Evolutionary conservation across 2,329 filamentous ascomycete genomes (phyloP), one percentile per base, ranked within the genome.

Genomic region (Beauveria brongniartii): DNA sequence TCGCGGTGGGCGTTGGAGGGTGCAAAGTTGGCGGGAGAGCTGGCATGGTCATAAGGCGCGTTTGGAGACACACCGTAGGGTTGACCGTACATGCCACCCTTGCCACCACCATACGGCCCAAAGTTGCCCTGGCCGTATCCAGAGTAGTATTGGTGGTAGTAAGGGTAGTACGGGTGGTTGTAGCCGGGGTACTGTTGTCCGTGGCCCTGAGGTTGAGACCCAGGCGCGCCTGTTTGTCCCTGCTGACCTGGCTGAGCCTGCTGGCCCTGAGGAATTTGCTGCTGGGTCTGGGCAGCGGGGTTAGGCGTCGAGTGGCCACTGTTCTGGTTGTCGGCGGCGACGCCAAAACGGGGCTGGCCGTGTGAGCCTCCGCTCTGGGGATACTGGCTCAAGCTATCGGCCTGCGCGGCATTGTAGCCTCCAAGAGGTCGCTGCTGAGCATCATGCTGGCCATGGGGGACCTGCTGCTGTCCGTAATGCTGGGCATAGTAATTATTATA

Each of bases 301-400:
- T 95, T 94, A 41, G 93, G 92, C 2, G 92, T 97, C 69, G 89
- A 93, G 73, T 94, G 89, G 50, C 92, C 93, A 72, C 91, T 96
- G 77, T 88, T 91, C 69, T 92, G 90, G 64, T 84, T 82, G 60
- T 96, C 91, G 63, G 79, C 75, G 52, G 77, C 78, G 65, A 77
- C 78, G 34, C 81, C 80, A 50, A 86, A 87, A 58, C 85, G 82
- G 5, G 84, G 82, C 65, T 81, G 82, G 72, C 76, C 86, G 64
- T 77, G 75, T 48, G 74, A 68, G 34, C 69, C 67, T 67, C 87
- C 88, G 72, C 86, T 90, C 72, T 92, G 90, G 44, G 88, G 86
- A 72, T 91, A 92, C 69, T 82, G 87, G 77, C 80, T 84, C 69
- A 82, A 77, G 71, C 81, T 87, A 72, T 85, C 84, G 77, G 70